Conservation (phyloP, 108 stramenopile genomes). For the Nitzschia sp. region DNA sequence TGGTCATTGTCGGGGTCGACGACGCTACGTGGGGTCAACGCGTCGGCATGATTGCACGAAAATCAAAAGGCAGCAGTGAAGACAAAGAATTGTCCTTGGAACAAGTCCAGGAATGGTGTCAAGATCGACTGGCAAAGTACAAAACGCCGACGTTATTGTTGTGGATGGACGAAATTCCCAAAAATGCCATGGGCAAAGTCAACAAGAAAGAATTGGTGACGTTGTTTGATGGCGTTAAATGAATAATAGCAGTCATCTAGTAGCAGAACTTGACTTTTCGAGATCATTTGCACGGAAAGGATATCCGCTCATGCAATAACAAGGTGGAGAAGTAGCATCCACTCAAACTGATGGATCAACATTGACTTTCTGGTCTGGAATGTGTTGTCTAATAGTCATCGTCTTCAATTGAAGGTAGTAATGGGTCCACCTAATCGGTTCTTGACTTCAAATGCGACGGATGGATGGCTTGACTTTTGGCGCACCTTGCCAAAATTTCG, state of each 20-base stretch:
- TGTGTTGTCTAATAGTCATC: too few species aligned
- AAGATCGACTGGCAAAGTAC: conserved; percentile 41
- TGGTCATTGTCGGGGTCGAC: conserved; percentile 34
- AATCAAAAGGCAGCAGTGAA: conserved; percentile 8
- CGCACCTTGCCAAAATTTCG: too few species aligned
- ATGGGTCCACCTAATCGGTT: too few species aligned
- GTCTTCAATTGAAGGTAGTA: too few species aligned
- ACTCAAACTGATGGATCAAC: too few species aligned
- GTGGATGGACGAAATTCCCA: conserved; percentile 52
- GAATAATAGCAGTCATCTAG: conserved; percentile 30
- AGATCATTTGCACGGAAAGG: conserved; percentile 56
- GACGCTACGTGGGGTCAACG: conserved; percentile 46
- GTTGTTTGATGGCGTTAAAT: conserved; percentile 43
- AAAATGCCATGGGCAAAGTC: conserved; percentile 79
- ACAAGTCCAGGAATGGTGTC: conserved; percentile 42
- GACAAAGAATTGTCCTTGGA: conserved; percentile 34
- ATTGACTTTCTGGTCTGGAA: too few species aligned
- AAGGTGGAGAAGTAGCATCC: too few species aligned
- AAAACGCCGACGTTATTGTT: conserved; percentile 43
- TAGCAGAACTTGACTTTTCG: conserved; percentile 74
- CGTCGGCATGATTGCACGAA: conserved; percentile 19
- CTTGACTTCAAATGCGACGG: too few species aligned
- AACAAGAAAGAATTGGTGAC: conserved; percentile 64
- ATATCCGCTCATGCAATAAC: too few species aligned
- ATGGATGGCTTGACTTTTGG: too few species aligned